Percentiles rank a stretch among this genome's conserved stretches.
Conservation (phyloP, 176 grass and related monocot genomes). For the Rhynchospora breviuscula region DNA sequence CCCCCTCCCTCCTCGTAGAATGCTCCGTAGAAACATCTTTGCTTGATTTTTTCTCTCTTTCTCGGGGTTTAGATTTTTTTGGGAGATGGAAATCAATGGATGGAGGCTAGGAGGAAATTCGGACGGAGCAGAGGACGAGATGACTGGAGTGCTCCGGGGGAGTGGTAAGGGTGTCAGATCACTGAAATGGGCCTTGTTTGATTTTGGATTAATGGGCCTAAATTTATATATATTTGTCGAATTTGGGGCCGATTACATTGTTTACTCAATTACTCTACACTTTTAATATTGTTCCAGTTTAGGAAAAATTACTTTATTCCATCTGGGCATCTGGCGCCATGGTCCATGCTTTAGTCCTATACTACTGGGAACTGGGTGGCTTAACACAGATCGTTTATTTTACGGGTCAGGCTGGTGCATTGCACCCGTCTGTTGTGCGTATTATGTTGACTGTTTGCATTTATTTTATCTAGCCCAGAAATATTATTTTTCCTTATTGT, state of each 20-base stretch:
- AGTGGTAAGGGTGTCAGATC: neutral
- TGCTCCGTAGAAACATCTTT: slow-evolving; percentile 73
- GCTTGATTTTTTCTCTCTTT: neutral
- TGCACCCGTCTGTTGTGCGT: too few relatives aligned
- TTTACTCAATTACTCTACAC: too few relatives aligned
- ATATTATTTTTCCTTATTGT: neutral
- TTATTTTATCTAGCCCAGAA: neutral
- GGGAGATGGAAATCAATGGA: slow-evolving; percentile 2
- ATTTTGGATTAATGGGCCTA: neutral
- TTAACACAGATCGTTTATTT: too few relatives aligned
- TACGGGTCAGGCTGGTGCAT: too few relatives aligned
- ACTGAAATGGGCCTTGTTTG: neutral
- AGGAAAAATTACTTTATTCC: neutral
- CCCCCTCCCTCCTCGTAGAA: slow-evolving; percentile 50
- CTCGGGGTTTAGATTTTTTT: neutral
- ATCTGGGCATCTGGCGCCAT: too few relatives aligned
- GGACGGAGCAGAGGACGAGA: neutral
- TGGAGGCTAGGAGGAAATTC: neutral
- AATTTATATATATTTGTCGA: neutral
- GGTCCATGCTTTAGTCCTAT: too few relatives aligned
- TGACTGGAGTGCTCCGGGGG: neutral
- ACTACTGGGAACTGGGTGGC: too few relatives aligned
- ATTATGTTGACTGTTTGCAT: neutral
- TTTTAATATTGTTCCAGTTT: too few relatives aligned
- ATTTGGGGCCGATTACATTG: neutral